Percentiles rank a stretch among this genome's conserved stretches.
These are phyloP conservation scores for Viola odorata DNA, from an alignment of 345 rosid species.

Conservation along the genomic window DNA sequence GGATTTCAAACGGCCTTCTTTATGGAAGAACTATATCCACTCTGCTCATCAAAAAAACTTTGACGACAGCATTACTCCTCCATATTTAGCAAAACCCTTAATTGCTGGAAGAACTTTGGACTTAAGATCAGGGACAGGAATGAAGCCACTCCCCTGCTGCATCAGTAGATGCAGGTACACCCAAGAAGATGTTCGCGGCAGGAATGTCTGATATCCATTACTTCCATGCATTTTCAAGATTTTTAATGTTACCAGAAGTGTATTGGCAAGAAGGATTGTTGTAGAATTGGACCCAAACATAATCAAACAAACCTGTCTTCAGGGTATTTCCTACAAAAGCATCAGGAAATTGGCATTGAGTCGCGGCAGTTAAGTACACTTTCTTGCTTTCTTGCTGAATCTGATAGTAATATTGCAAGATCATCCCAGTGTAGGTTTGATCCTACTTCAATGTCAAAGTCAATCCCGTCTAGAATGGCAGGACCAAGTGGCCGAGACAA, in stretches of 20 bases:
- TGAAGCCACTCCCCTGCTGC: conserved; percentile 6
- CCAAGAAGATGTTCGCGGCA: conserved; percentile 3
- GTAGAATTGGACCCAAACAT: conserved; percentile 11
- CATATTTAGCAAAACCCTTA: background rate
- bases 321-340: background rate
- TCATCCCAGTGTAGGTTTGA: conserved; percentile 8
- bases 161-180: background rate
- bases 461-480: conserved; percentile 2
- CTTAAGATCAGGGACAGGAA: background rate
- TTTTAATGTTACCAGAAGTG: conserved; percentile 1
- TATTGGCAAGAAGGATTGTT: conserved; percentile 11
- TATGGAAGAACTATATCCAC: conserved; percentile 6
- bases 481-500: conserved; percentile 4
- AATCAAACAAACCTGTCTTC: background rate
- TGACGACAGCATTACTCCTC: conserved; percentile 5
- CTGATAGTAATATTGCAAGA: conserved; percentile 8
- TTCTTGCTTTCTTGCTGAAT: conserved; percentile 3
- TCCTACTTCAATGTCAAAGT: conserved; percentile 12
- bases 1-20: background rate
- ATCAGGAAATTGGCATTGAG: conserved; percentile 10
- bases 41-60: conserved; percentile 4
- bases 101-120: background rate
- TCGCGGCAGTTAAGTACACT: conserved; percentile 8
- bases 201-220: background rate
- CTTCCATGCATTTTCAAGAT: conserved; percentile 5